phyloP scores from a whole-genome alignment of 768 basidiomycete species.

The Tubosaeta sp. region DNA sequence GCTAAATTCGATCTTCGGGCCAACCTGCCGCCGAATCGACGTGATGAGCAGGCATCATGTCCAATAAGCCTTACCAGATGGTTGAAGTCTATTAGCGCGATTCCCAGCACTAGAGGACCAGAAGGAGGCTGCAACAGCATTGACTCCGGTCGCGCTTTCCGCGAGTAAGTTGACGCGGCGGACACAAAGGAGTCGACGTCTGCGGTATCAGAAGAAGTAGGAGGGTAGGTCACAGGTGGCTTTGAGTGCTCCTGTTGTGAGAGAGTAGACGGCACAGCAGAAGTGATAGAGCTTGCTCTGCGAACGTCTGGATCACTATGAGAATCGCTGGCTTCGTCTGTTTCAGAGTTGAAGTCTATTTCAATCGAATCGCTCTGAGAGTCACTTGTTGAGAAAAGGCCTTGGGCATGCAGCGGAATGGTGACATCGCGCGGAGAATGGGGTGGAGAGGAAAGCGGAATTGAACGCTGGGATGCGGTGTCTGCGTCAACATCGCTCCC shows the following conservation, averaged over 20 bases:
- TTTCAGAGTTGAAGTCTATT: slow-evolving; percentile 52
- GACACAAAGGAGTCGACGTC: slow-evolving; percentile 60
- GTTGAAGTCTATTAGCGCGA: slow-evolving; percentile 93
- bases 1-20: slow-evolving; percentile 85
- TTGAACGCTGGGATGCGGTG: slow-evolving; percentile 75
- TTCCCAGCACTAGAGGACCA: slow-evolving; percentile 70
- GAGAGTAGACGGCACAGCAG: slow-evolving; percentile 43
- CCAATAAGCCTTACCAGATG: slow-evolving; percentile 61
- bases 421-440: slow-evolving; percentile 42
- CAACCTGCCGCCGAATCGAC: slow-evolving; percentile 52
- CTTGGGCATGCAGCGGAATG: slow-evolving; percentile 20
- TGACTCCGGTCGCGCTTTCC: slow-evolving; percentile 77
- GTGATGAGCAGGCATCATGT: slow-evolving; percentile 7
- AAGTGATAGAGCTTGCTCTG: slow-evolving; percentile 49
- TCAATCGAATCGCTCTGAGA: slow-evolving; percentile 47
- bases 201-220: slow-evolving; percentile 41
- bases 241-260: slow-evolving; percentile 35
- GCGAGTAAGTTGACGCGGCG: slow-evolving; percentile 48
- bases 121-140: slow-evolving; percentile 55
- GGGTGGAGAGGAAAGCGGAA: slow-evolving; percentile 65
- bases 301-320: slow-evolving; percentile 30
- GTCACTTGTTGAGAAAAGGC: slow-evolving; percentile 36
- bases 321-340: slow-evolving; percentile 51
- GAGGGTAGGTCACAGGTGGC: slow-evolving; percentile 56
- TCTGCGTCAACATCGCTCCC: slow-evolving; percentile 62